Evolutionary conservation across 148 eudicot genomes (phyloP), one percentile per base, ranked within the genome.

Genomic region (Persicaria maculosa): DNA sequence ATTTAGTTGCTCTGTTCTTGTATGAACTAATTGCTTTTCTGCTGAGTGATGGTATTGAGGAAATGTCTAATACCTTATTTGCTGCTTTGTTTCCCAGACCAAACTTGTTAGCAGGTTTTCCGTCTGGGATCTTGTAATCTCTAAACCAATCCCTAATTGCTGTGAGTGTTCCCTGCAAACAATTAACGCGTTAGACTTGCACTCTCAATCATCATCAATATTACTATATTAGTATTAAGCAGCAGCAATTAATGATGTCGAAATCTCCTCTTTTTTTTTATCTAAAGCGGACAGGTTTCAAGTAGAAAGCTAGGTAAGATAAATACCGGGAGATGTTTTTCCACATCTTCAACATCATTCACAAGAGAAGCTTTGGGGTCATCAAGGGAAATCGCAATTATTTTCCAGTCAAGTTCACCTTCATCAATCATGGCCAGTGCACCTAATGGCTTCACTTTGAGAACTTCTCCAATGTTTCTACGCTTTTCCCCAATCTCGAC

Each of bases 351-450:
- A 47, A 95, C 80, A 67, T 95, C 98, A 76, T 95, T 95, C 62
- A 95, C 97, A 81, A 95, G 93, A 55, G 97, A 86, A 77, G 98
- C 93, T 86, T 77, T 90, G 47, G 98, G 98, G 81, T 95, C 98
- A 83, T 95, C 98, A 85, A 95, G 77, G 36, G 98, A 84, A 73
- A 95, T 95, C 20, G 98, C 97, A 76, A 95, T 83, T 6, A 95
- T 88, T 87, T 95, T 95, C 98, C 98, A 95, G 84, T 95, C 98
- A 82, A 95, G 98, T 83, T 92, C 98, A 22, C 96, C 97, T 80
- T 95, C 98, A 75, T 95, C 98, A 75, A 95, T 95, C 98, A 95
- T 95, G 73, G 98, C 98, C 81, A 95, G 78, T 79, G 91, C 97
- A 78, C 81, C 98, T 79, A 95, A 78, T 43, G 98, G 97, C 83